Base-by-base conservation (phyloP, 306 rosid species). In the Ammopiptanthus mongolicus region DNA sequence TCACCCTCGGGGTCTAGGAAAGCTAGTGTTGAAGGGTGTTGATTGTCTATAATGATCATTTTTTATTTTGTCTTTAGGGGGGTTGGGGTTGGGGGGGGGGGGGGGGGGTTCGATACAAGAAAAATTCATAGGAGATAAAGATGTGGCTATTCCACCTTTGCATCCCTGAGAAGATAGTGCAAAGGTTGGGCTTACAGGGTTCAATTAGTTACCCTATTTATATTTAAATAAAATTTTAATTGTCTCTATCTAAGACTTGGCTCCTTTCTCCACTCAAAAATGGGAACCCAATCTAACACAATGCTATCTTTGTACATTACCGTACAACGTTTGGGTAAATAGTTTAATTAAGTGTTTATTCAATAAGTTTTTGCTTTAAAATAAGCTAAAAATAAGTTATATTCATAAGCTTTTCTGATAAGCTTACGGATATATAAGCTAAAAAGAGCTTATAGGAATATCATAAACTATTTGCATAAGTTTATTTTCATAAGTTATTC, bases 11-110 rank as follows among this genome's bases (percentile, higher is more conserved):
- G 83, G 0, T 23, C 81, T 37, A 74, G 84, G 39, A 73, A 90
- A 78, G 77, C 86, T 57, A 75, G 89, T 46, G 88, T 85, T 8
- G 91, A 87, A 85, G 94, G 95, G 65, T 87, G 77, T 82, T 84
- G 89, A 85, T 51, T 34, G 80, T 87, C 73, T 73, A 79, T 81
- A 69, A 62, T 81, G 76, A 19, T 64, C 69, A 4, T 52, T 39
- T 8, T 68, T 64, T 28, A 36, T 67, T 41, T 25, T 25, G 28
- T n/a, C n/a, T n/a, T n/a, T n/a, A n/a, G n/a, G n/a, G n/a, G n/a
- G n/a, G n/a, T n/a, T n/a, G n/a, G n/a, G n/a, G n/a, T n/a, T n/a
- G n/a, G n/a, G n/a, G n/a, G n/a, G n/a, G n/a, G n/a, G n/a, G n/a
- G n/a, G n/a, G n/a, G n/a, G n/a, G n/a, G n/a, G n/a, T n/a, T n/a